Evolutionary conservation across 1,284 basidiomycete species (phyloP).

Genomic region (Chondrostereum purpureum): DNA sequence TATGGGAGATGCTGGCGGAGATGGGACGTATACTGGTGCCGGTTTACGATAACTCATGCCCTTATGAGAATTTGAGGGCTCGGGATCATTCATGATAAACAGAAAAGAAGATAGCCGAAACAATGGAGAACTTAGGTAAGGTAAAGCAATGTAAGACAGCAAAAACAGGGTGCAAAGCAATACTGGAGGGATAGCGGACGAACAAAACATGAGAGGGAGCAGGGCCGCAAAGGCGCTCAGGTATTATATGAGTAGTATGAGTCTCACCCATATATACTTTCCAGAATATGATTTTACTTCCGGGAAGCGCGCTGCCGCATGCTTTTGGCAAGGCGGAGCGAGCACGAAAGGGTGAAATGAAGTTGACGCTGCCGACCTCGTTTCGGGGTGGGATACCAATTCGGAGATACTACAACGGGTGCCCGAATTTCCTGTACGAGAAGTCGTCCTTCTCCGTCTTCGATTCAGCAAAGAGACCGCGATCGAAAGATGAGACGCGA

Average conservation of each 20-base stretch:
- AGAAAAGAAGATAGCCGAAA: background rate
- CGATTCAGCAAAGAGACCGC: too few relatives aligned
- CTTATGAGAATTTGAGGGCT: slow-evolving; percentile 19
- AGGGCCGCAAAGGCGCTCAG: background rate
- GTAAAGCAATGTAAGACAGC: background rate
- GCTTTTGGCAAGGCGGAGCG: background rate
- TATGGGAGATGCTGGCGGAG: slow-evolving; percentile 42
- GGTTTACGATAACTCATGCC: slow-evolving; percentile 61
- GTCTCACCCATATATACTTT: background rate
- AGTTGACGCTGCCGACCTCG: background rate
- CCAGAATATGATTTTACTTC: background rate
- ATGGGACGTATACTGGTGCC: slow-evolving; percentile 55
- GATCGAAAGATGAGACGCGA: too few relatives aligned
- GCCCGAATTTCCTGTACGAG: too few relatives aligned
- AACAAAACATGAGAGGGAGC: background rate
- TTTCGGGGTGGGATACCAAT: background rate
- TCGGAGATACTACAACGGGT: too few relatives aligned
- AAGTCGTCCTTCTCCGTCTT: too few relatives aligned
- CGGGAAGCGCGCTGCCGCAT: background rate
- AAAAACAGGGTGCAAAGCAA: background rate
- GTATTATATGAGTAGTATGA: too few relatives aligned
- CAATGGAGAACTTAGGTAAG: background rate
- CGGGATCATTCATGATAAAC: slow-evolving; percentile 6
- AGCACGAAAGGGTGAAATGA: background rate
- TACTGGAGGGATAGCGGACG: too few relatives aligned